These are phyloP conservation scores for Daldinia bambusicola DNA, from an alignment of 495 filamentous ascomycete genomes.

Conservation along the genomic window DNA sequence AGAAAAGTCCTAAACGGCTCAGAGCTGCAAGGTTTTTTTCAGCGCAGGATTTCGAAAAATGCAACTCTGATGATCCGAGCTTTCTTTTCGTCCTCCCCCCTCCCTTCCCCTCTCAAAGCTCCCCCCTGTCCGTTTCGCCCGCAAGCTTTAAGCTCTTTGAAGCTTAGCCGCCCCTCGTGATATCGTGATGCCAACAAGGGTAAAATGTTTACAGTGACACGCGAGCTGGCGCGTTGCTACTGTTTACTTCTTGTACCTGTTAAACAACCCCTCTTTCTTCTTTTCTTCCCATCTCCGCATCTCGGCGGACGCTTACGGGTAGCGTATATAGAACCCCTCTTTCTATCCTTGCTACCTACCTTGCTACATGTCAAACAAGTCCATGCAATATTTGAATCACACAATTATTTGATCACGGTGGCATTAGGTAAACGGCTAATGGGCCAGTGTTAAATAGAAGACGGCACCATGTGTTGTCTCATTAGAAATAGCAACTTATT, in stretches of 20 bases:
- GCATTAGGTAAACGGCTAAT: constrained; percentile 19
- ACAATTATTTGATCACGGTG: constrained; percentile 40
- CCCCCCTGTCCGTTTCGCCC: constrained; percentile 16
- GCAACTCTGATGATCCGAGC: constrained; percentile 39
- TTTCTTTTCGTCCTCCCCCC: neutral
- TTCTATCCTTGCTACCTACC: constrained; percentile 6
- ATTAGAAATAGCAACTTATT: constrained; percentile 36
- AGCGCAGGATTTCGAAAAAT: constrained; percentile 38
- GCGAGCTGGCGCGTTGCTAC: constrained; percentile 36
- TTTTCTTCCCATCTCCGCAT: constrained; percentile 35
- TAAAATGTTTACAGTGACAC: constrained; percentile 42
- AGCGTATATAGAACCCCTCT: neutral
- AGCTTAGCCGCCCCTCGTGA: constrained; percentile 43
- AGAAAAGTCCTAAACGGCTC: neutral
- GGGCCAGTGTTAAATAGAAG: constrained; percentile 18
- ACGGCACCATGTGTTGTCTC: constrained; percentile 25
- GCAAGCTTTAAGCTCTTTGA: constrained; percentile 30
- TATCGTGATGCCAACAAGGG: constrained; percentile 35
- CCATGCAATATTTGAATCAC: constrained; percentile 41
- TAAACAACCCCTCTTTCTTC: constrained; percentile 34
- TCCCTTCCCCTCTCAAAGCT: constrained; percentile 4
- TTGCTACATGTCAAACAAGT: constrained; percentile 41
- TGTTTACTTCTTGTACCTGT: constrained; percentile 43
- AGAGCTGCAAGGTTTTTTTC: constrained; percentile 24
- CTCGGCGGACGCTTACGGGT: constrained; percentile 33